phyloP scores from a whole-genome alignment of 2,329 filamentous ascomycete genomes.

The Chaetoscypha palmicola region DNA sequence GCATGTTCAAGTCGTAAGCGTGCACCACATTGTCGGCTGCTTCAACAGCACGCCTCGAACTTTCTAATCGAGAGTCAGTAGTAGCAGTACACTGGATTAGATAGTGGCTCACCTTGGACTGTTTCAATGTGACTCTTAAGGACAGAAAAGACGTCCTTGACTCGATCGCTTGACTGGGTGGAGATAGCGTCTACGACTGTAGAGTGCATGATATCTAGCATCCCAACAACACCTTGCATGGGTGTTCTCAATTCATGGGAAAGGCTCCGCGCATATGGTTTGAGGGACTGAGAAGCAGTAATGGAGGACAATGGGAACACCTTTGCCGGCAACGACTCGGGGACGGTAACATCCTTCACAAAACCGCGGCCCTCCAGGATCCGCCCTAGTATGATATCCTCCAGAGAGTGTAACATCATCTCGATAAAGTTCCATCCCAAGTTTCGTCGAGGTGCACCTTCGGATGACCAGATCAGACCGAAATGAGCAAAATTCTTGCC shows the following conservation, averaged over 20 bases:
- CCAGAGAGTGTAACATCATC: conserved; percentile 60
- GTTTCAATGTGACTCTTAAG: conserved; percentile 64
- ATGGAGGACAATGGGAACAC: conserved; percentile 49
- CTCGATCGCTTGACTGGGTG: conserved; percentile 41
- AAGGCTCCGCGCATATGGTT: conserved; percentile 64
- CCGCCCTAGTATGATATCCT: conserved; percentile 56
- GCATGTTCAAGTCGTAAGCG: conserved; percentile 69
- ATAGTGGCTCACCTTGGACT: conserved; percentile 49
- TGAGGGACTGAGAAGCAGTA: conserved; percentile 55
- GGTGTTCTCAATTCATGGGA: conserved; percentile 67
- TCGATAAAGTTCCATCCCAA: conserved; percentile 62
- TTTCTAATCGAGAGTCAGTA: conserved; percentile 40
- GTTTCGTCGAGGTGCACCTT: conserved; percentile 48
- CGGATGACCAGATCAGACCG: conserved; percentile 62
- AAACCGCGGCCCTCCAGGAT: conserved; percentile 48
- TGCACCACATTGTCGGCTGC: conserved; percentile 71
- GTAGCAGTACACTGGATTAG: not conserved
- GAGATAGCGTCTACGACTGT: conserved; percentile 61
- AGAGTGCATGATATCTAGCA: conserved; percentile 71
- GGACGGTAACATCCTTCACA: conserved; percentile 26
- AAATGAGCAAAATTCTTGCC: conserved; percentile 64
- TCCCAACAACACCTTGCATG: conserved; percentile 70
- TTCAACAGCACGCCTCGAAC: conserved; percentile 63
- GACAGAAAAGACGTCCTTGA: conserved; percentile 50
- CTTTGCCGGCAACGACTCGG: conserved; percentile 30